Evolutionary conservation across 306 rosid species (phyloP).

Genomic region (Vicia villosa): DNA sequence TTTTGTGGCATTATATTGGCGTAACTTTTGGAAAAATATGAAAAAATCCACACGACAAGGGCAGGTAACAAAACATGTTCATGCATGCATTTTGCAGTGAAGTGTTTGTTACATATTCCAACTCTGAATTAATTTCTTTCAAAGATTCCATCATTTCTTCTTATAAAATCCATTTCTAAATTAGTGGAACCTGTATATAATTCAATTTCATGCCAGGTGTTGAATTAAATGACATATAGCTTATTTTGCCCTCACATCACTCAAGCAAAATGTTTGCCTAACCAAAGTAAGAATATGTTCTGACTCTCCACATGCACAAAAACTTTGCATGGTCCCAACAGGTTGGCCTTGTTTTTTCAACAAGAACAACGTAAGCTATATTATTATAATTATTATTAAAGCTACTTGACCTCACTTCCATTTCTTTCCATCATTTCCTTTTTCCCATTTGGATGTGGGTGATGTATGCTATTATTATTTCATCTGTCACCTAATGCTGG

Average conservation of each 20-base stretch:
- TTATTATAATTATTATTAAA: not conserved
- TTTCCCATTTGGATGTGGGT: not conserved
- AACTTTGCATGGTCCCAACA: constrained; percentile 4
- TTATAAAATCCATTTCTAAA: not conserved
- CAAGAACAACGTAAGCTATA: not conserved
- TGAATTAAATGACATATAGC: not conserved
- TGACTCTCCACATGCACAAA: not conserved
- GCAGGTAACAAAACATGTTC: not conserved
- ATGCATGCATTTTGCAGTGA: not conserved
- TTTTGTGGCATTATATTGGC: not conserved
- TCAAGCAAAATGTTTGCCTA: not conserved
- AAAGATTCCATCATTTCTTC: not conserved
- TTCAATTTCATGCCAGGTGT: not conserved
- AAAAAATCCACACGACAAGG: not conserved
- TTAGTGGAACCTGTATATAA: not conserved
- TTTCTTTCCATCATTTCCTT: not conserved
- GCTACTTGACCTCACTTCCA: not conserved
- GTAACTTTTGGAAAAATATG: not conserved
- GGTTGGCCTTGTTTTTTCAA: constrained; percentile 8
- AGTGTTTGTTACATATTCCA: constrained; percentile 12
- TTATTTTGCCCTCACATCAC: constrained; percentile 1
- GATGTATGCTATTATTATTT: not conserved
- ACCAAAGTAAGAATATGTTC: not conserved
- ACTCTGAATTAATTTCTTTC: not conserved
- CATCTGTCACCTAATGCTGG: not conserved